Base-by-base conservation (phyloP, 176 grass and related monocot genomes). In the Oryza longistaminata region DNA sequence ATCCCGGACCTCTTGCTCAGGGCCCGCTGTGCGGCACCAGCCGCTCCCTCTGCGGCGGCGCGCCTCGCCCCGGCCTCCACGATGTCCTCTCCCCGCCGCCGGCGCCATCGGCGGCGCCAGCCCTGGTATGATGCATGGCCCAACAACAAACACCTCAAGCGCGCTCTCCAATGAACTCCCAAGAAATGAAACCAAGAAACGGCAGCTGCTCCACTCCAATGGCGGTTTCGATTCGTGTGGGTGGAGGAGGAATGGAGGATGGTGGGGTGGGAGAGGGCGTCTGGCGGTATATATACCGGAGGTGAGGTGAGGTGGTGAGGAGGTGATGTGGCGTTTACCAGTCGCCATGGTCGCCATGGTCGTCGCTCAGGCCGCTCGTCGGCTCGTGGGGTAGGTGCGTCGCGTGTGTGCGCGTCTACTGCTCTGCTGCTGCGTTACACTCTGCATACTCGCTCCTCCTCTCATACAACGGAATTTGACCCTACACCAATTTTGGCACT, bases 1-100 rank as follows among this genome's bases (percentile, higher is more conserved):
- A 69, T 85, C 26, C 77, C 88, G 0, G 85, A 7, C 44, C 90
- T 83, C 83, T 92, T 92, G 81, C 85, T 90, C 40, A 98, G 83
- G 96, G 93, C 0, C 95, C 95, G 66, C 95, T 95, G 78, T 91
- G 87, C 11, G 88, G 90, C 3, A 90, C 90, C 11, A 87, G 85
- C 11, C 90, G 85, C 74, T 91, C 86, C 25, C 19, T 71, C 64
- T 13, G 14, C 71, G 29, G 12, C 64, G 13, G 46, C 16, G 66
- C 49, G 14, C 13, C 7, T 39, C 8, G 44, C 55, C 70, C 64
- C 79, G 67, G 58, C 42, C 88, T 94, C 94, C 7, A 90, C 79
- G 39, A 81, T 81, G 66, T 89, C 90, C 4, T 25, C 82, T 43
- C 46, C 68, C 40, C 40, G 10, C 15, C 34, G 34, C 34, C 33